These are phyloP conservation scores for Arthroderma sp. DNA, from an alignment of 2,329 filamentous ascomycete species.

Conservation along the genomic window DNA sequence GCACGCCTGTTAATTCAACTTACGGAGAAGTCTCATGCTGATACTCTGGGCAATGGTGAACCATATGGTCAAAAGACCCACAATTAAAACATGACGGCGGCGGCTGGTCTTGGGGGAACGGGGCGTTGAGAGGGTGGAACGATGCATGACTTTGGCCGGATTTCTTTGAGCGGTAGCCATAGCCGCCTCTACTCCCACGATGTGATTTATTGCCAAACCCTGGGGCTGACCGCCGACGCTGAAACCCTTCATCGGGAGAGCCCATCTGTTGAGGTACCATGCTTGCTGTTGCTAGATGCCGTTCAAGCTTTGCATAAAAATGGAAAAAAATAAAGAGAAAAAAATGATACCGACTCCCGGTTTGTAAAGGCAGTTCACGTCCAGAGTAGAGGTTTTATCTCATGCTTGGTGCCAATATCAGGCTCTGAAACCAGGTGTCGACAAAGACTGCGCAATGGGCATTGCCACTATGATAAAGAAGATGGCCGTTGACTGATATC, in stretches of 20 bases:
- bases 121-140: slow-evolving; percentile 6
- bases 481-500: neutral
- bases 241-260: neutral
- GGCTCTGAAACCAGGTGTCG: neutral
- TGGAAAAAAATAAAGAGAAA: neutral
- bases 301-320: neutral
- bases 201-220: slow-evolving; percentile 9
- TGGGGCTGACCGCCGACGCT: slow-evolving; percentile 8
- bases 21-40: slow-evolving; percentile 23
- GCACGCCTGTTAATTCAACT: slow-evolving; percentile 12
- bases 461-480: neutral
- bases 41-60: slow-evolving; percentile 26
- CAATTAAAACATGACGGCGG: slow-evolving; percentile 25
- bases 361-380: neutral
- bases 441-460: neutral
- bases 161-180: slow-evolving; percentile 14
- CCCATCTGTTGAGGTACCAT: slow-evolving; percentile 4
- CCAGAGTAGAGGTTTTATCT: neutral
- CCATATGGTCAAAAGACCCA: slow-evolving; percentile 23
- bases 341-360: neutral
- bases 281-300: neutral
- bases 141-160: slow-evolving; percentile 9
- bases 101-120: slow-evolving; percentile 11
- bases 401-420: neutral
- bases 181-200: slow-evolving; percentile 11